Evolutionary conservation across 352 stramenopile species (phyloP).

Genomic region (Pythium angustatum): DNA sequence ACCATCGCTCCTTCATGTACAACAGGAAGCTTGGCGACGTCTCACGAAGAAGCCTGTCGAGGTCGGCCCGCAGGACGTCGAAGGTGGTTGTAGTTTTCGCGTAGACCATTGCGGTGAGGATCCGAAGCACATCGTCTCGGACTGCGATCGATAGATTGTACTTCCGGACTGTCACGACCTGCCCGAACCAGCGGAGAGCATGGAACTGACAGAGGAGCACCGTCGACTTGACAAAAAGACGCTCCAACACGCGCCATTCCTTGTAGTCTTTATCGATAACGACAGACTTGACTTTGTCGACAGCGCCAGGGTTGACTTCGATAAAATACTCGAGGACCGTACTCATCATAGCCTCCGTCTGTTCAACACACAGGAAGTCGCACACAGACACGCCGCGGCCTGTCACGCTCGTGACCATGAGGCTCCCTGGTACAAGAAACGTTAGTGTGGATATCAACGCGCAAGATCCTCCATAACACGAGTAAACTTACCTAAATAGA

Average conservation of each 20-base stretch:
- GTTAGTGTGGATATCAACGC: not conserved
- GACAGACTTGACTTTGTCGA: slow-evolving; percentile 6
- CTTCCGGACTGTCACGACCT: not conserved
- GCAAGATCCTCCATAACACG: not conserved
- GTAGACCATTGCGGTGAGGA: slow-evolving; percentile 7
- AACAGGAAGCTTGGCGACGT: not conserved
- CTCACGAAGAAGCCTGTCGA: not conserved
- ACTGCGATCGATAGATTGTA: not conserved
- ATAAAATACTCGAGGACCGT: slow-evolving; percentile 18
- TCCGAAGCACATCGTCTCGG: not conserved
- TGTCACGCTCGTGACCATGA: slow-evolving; percentile 25
- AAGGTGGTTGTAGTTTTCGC: slow-evolving; percentile 4
- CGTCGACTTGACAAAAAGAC: slow-evolving; percentile 1
- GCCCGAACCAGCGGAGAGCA: not conserved
- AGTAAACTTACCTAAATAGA: slow-evolving; percentile 20
- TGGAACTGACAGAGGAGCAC: slow-evolving; percentile 32
- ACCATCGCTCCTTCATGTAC: slow-evolving; percentile 15
- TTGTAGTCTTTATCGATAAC: slow-evolving; percentile 36
- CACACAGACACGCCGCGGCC: slow-evolving; percentile 26
- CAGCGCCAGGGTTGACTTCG: not conserved
- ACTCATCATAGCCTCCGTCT: slow-evolving; percentile 25
- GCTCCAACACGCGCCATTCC: slow-evolving; percentile 23
- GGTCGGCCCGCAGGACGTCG: not conserved
- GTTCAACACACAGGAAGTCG: slow-evolving; percentile 27
- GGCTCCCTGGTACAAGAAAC: not conserved